These are phyloP conservation scores for Cryphonectria nitschkei DNA, from an alignment of 2,329 filamentous ascomycete genomes.

Conservation along the genomic window DNA sequence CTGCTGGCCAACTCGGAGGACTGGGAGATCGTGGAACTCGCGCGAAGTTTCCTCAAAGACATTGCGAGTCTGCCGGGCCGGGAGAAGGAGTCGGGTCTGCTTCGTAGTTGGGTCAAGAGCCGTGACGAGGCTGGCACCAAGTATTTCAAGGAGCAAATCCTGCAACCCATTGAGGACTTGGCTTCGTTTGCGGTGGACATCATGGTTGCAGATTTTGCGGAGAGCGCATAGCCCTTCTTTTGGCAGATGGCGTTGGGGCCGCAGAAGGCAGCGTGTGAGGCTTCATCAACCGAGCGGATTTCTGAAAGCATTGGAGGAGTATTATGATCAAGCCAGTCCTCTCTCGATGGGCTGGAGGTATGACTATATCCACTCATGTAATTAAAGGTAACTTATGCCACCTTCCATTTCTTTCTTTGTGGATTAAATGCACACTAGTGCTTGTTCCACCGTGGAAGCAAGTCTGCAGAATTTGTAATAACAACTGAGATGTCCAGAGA, in stretches of 20 bases:
- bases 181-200: constrained; percentile 50
- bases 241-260: not conserved
- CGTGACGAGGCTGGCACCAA: constrained; percentile 44
- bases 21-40: constrained; percentile 50
- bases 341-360: too few species aligned
- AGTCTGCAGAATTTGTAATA: too few species aligned
- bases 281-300: not conserved
- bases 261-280: not conserved
- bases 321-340: not conserved
- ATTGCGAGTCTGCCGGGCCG: constrained; percentile 52
- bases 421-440: too few species aligned
- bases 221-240: constrained; percentile 25
- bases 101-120: constrained; percentile 49
- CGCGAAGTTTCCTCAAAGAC: constrained; percentile 52
- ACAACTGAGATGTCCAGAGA: too few species aligned
- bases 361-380: too few species aligned
- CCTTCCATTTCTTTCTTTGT: not conserved
- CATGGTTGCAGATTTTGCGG: constrained; percentile 46
- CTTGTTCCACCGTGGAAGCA: too few species aligned
- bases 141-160: constrained; percentile 52
- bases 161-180: constrained; percentile 51
- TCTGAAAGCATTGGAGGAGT: too few species aligned
- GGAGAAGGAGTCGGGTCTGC: constrained; percentile 47
- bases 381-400: too few species aligned
- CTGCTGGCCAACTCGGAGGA: constrained; percentile 47